These are phyloP conservation scores for Mortierella antarctica DNA, from an alignment of 192 early-diverging fungal species.

Conservation along the genomic window DNA sequence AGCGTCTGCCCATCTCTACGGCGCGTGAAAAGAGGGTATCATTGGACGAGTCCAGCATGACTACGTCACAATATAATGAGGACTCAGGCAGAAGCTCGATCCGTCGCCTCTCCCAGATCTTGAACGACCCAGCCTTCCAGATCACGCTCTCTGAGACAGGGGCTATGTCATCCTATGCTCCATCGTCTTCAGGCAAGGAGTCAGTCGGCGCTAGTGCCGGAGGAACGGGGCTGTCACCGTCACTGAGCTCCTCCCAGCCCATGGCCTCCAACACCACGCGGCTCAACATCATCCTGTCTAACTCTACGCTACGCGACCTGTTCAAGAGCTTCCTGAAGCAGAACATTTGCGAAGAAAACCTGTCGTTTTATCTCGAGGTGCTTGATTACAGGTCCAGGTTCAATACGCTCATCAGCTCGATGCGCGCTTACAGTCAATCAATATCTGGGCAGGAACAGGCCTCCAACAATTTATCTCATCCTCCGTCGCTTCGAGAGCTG, in stretches of 20 bases:
- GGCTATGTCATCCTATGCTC: constrained; percentile 23
- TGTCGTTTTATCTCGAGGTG: constrained; percentile 75
- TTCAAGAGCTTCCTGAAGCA: constrained; percentile 74
- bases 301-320: constrained; percentile 59
- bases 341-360: constrained; percentile 80
- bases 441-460: constrained; percentile 14
- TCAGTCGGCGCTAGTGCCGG: constrained; percentile 9
- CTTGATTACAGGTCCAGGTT: constrained; percentile 61
- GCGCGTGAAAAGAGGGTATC: constrained; percentile 6
- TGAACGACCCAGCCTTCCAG: constrained; percentile 46
- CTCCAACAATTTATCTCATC: constrained; percentile 11
- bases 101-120: constrained; percentile 37
- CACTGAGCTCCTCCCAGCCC: constrained; percentile 17
- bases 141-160: constrained; percentile 18
- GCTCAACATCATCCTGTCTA: constrained; percentile 71
- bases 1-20: constrained; percentile 38
- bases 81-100: neutral
- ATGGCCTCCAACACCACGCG: constrained; percentile 63
- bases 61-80: neutral
- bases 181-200: constrained; percentile 29
- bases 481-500: constrained; percentile 33
- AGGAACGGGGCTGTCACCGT: neutral
- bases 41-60: constrained; percentile 21
- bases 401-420: constrained; percentile 29
- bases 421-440: constrained; percentile 11